These are phyloP conservation scores for Pyrenochaeta sp. DNA, from an alignment of 2,329 filamentous ascomycete genomes.

Conservation along the genomic window DNA sequence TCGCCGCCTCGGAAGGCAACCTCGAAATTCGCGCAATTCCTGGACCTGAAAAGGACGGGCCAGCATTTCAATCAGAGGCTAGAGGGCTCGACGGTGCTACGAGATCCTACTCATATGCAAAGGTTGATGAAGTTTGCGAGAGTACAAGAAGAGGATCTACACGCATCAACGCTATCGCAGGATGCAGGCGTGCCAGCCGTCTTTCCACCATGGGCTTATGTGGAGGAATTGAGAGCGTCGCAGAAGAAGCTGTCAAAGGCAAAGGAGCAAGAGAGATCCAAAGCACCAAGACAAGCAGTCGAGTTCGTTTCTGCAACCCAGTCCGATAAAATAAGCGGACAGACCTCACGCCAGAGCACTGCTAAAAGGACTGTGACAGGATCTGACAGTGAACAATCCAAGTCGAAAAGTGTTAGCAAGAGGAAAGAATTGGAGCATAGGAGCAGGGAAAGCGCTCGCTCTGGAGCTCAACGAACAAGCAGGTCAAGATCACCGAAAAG, in stretches of 20 bases:
- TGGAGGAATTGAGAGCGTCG: slow-evolving; percentile 51
- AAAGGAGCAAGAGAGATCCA: slow-evolving; percentile 41
- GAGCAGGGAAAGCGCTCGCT: slow-evolving; percentile 26
- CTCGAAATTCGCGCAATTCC: slow-evolving; percentile 75
- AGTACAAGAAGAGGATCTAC: slow-evolving; percentile 65
- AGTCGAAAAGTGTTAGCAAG: slow-evolving; percentile 28
- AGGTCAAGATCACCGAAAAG: slow-evolving; percentile 43
- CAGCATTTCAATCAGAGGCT: slow-evolving; percentile 81
- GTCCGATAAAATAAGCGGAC: slow-evolving; percentile 33
- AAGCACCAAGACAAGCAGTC: slow-evolving; percentile 35
- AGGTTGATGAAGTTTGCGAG: slow-evolving; percentile 76
- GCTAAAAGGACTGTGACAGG: slow-evolving; percentile 28
- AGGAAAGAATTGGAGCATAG: slow-evolving; percentile 43
- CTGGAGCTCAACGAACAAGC: slow-evolving; percentile 24
- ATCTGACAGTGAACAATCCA: slow-evolving; percentile 16
- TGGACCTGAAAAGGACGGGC: slow-evolving; percentile 77
- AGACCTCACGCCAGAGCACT: slow-evolving; percentile 20
- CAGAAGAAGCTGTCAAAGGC: slow-evolving; percentile 48
- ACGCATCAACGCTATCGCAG: slow-evolving; percentile 64
- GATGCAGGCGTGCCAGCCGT: slow-evolving; percentile 48
- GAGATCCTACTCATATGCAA: slow-evolving; percentile 75
- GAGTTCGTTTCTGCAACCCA: slow-evolving; percentile 44
- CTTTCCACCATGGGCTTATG: slow-evolving; percentile 54
- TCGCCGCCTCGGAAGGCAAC: slow-evolving; percentile 57
- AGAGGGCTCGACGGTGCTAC: slow-evolving; percentile 69